Percentiles rank a stretch among this genome's conserved stretches.
phyloP scores from a whole-genome alignment of 768 basidiomycete genomes.

The Calocybe cyanea region DNA sequence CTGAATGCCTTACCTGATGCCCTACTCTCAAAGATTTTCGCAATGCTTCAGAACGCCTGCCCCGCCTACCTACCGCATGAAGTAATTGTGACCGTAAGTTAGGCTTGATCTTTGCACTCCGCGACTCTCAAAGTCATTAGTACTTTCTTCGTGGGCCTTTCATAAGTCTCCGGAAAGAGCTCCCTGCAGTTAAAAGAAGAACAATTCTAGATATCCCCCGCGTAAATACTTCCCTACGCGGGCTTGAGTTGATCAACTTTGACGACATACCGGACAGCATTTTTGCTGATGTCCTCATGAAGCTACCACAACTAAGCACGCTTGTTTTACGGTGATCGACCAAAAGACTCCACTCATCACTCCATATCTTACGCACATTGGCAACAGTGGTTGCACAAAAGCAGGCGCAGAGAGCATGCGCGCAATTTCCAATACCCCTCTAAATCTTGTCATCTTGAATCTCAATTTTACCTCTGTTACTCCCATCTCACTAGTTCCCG shows the following conservation, averaged over 20 bases:
- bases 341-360: background rate
- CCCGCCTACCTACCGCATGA: constrained; percentile 51
- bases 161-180: constrained; percentile 40
- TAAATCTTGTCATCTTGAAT: constrained; percentile 44
- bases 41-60: constrained; percentile 43
- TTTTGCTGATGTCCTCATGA: constrained; percentile 47
- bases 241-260: constrained; percentile 50
- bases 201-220: constrained; percentile 45
- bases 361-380: constrained; percentile 7
- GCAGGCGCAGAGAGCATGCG: constrained; percentile 47
- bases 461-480: constrained; percentile 58
- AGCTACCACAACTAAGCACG: constrained; percentile 39
- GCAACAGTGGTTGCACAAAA: constrained; percentile 53
- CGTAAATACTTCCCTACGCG: constrained; percentile 33
- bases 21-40: constrained; percentile 47
- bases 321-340: constrained; percentile 51
- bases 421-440: constrained; percentile 39
- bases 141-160: constrained; percentile 56
- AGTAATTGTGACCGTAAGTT: constrained; percentile 51
- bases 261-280: constrained; percentile 45
- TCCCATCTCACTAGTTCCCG: constrained; percentile 41
- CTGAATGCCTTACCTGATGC: constrained; percentile 50
- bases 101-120: background rate
- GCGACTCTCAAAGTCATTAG: constrained; percentile 26
- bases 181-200: constrained; percentile 49